Evolutionary conservation across 805 yeast genomes (phyloP).

Genomic region (Ogataea methanolica): DNA sequence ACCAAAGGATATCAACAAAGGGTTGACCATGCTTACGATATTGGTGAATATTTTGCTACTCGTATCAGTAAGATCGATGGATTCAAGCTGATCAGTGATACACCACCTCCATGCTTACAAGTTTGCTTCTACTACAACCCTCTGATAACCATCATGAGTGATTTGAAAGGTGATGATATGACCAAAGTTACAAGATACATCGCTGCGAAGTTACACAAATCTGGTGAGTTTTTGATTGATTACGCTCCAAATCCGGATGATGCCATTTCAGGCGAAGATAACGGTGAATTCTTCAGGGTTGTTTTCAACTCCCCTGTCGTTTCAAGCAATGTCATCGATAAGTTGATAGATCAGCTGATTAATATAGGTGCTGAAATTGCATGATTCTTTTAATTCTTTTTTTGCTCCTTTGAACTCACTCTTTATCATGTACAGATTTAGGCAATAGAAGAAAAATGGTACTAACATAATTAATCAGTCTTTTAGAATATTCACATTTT

Average conservation of each 20-base stretch:
- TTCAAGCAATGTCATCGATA: slow-evolving; percentile 39
- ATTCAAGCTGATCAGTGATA: slow-evolving; percentile 51
- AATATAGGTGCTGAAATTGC: slow-evolving; percentile 27
- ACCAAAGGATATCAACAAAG: slow-evolving; percentile 56
- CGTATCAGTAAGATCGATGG: slow-evolving; percentile 35
- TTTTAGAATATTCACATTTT: too few species aligned
- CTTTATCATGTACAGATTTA: too few species aligned
- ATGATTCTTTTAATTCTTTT: neutral
- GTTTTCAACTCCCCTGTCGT: slow-evolving; percentile 73
- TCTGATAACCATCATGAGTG: slow-evolving; percentile 5
- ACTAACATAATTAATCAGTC: too few species aligned
- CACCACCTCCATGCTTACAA: slow-evolving; percentile 74
- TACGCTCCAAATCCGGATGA: slow-evolving; percentile 65
- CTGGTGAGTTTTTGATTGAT: slow-evolving; percentile 70
- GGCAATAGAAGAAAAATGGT: too few species aligned
- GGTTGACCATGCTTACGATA: slow-evolving; percentile 66
- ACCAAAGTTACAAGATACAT: slow-evolving; percentile 58
- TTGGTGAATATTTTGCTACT: slow-evolving; percentile 57
- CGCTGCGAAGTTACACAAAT: slow-evolving; percentile 52
- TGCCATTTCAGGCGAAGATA: slow-evolving; percentile 32
- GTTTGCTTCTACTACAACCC: slow-evolving; percentile 77
- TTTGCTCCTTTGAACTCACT: too few species aligned
- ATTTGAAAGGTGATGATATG: slow-evolving; percentile 33
- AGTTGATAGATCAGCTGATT: slow-evolving; percentile 36
- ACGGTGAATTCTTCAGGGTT: slow-evolving; percentile 80